These are phyloP conservation scores for Penicillium brasilianum DNA, from an alignment of 2,329 filamentous ascomycete species.

Conservation along the genomic window DNA sequence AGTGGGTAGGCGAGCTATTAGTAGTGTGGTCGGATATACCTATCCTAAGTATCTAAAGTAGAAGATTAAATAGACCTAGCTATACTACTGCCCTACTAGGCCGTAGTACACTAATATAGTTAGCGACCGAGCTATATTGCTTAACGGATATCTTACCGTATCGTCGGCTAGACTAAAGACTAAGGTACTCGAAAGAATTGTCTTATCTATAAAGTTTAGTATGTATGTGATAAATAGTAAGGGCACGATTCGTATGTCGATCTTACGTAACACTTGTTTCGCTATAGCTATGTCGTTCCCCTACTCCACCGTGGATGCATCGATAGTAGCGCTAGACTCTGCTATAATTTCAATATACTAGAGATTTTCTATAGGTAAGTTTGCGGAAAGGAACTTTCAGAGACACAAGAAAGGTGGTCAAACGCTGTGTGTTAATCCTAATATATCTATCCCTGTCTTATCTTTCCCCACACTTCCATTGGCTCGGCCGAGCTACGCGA, in stretches of 20 bases:
- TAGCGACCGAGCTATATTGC: neutral
- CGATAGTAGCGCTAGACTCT: conserved; percentile 4
- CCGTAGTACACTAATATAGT: conserved; percentile 8
- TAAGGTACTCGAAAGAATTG: conserved; percentile 60
- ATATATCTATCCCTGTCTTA: conserved; percentile 17
- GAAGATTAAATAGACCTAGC: conserved; percentile 37
- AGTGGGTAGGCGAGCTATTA: conserved; percentile 33
- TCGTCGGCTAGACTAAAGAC: conserved; percentile 62
- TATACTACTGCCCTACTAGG: conserved; percentile 32
- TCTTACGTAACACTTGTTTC: conserved; percentile 56
- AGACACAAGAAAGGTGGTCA: neutral
- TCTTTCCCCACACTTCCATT: conserved; percentile 26
- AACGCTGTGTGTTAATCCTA: neutral
- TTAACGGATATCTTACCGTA: conserved; percentile 26
- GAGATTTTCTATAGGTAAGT: too few species aligned
- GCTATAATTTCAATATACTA: conserved; percentile 1
- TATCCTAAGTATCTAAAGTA: conserved; percentile 40
- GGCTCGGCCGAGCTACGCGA: conserved; percentile 7
- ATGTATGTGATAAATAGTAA: conserved; percentile 63
- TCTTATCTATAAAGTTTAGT: conserved; percentile 68
- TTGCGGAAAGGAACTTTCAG: too few species aligned
- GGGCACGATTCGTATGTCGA: conserved; percentile 61
- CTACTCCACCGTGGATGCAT: conserved; percentile 14
- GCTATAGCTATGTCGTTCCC: conserved; percentile 17
- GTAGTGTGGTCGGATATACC: conserved; percentile 34